Conservation (phyloP, 257 asterid genomes). For the Eustoma russellianum region DNA sequence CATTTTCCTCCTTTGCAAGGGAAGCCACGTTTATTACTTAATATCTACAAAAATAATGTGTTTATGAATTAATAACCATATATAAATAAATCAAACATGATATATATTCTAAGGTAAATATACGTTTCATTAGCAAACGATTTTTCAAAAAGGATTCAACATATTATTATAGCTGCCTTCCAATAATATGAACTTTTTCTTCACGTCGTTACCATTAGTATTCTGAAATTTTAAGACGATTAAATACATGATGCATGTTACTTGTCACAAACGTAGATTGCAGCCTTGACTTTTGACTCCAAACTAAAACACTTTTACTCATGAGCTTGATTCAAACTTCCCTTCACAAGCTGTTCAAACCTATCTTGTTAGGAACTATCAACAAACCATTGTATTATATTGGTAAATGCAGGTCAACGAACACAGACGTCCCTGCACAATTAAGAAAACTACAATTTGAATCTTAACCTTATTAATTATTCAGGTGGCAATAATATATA, state of each 20-base stretch:
- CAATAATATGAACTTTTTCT: too few relatives aligned
- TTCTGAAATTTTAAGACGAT: background rate
- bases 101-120: background rate
- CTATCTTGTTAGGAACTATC: background rate
- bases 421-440: background rate
- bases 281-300: conserved; percentile 17
- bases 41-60: background rate
- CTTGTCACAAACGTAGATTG: conserved; percentile 1
- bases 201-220: background rate
- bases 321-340: conserved; percentile 16
- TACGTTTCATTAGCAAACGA: background rate
- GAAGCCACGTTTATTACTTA: background rate
- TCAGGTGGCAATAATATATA: background rate
- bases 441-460: background rate
- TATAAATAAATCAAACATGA: background rate
- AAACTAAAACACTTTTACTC: conserved; percentile 37
- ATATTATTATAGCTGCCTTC: too few relatives aligned
- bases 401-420: background rate
- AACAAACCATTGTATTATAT: background rate
- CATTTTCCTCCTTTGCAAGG: too few relatives aligned
- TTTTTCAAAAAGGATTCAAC: too few relatives aligned
- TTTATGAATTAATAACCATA: too few relatives aligned
- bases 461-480: background rate
- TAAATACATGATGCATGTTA: background rate
- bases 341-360: conserved; percentile 9